phyloP scores from a whole-genome alignment of 805 yeast genomes.

The Candida nitratophila region DNA sequence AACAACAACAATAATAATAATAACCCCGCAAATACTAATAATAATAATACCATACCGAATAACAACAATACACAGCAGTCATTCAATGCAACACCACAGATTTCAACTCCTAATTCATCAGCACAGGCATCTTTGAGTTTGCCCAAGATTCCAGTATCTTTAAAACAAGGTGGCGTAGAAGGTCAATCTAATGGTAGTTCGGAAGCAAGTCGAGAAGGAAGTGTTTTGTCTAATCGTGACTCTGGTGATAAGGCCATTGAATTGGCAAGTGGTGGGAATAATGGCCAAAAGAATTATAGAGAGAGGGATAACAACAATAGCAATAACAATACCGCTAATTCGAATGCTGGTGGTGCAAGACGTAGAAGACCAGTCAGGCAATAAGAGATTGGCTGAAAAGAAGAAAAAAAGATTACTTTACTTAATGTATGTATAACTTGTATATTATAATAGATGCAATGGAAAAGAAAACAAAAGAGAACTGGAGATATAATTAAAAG shows the following conservation, averaged over 20 bases:
- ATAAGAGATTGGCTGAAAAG: too few species aligned
- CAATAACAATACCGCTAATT: background rate
- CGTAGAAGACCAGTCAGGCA: slow-evolving; percentile 9
- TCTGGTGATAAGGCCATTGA: slow-evolving; percentile 6
- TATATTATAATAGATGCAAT: too few species aligned
- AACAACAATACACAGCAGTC: too few species aligned
- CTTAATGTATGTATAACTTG: background rate
- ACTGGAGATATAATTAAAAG: too few species aligned
- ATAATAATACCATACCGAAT: too few species aligned
- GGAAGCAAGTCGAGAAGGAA: slow-evolving; percentile 3
- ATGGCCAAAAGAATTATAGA: slow-evolving; percentile 12
- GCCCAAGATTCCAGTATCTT: slow-evolving; percentile 13
- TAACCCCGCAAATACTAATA: background rate
- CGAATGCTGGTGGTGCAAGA: background rate
- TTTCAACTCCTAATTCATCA: slow-evolving; percentile 1
- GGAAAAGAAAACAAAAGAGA: too few species aligned
- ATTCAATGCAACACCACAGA: slow-evolving; percentile 5
- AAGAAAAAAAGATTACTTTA: too few species aligned
- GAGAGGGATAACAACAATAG: slow-evolving; percentile 7
- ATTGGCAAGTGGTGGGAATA: slow-evolving; percentile 6
- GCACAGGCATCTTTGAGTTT: slow-evolving; percentile 3
- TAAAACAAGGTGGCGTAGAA: slow-evolving; percentile 8
- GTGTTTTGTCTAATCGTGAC: slow-evolving; percentile 5
- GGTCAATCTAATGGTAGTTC: slow-evolving; percentile 9
- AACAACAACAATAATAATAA: slow-evolving; percentile 3